Evolutionary conservation across 176 grass and related monocot species (phyloP).

Genomic region (Saccharum officinarum): DNA sequence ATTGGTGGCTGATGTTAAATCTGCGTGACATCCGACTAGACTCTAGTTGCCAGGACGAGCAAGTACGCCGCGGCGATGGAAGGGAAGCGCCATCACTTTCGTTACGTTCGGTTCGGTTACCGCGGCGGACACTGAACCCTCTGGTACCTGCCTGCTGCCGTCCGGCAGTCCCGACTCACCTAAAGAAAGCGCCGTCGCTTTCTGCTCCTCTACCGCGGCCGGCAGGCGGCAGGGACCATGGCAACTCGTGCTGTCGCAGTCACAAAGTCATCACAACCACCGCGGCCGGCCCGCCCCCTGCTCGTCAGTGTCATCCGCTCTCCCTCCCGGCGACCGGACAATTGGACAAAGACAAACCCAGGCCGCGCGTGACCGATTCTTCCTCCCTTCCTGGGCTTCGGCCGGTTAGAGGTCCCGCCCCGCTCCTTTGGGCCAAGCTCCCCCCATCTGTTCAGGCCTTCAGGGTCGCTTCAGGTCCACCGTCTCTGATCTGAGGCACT

Average conservation of each 20-base stretch:
- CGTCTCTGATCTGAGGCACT: too few species aligned
- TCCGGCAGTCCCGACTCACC: background rate
- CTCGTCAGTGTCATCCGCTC: background rate
- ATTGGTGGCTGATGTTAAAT: background rate
- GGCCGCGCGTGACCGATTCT: too few species aligned
- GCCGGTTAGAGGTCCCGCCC: too few species aligned
- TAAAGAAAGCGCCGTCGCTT: slow-evolving; percentile 6
- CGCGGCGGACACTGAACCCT: background rate
- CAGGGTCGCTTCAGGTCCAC: too few species aligned
- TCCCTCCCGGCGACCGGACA: background rate
- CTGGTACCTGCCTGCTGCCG: background rate
- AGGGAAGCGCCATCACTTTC: background rate
- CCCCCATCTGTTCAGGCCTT: too few species aligned
- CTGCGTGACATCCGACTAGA: background rate
- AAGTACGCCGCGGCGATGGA: background rate
- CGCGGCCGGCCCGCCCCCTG: background rate
- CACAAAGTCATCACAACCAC: slow-evolving; percentile 1
- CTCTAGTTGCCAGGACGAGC: background rate
- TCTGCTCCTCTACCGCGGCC: slow-evolving; percentile 25
- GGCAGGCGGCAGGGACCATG: background rate
- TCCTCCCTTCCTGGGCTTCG: too few species aligned
- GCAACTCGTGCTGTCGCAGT: background rate
- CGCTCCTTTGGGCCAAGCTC: too few species aligned
- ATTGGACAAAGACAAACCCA: too few species aligned
- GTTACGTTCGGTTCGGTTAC: background rate